These are phyloP conservation scores for Crataegus laevigata DNA, from an alignment of 306 rosid genomes.

Conservation along the genomic window DNA sequence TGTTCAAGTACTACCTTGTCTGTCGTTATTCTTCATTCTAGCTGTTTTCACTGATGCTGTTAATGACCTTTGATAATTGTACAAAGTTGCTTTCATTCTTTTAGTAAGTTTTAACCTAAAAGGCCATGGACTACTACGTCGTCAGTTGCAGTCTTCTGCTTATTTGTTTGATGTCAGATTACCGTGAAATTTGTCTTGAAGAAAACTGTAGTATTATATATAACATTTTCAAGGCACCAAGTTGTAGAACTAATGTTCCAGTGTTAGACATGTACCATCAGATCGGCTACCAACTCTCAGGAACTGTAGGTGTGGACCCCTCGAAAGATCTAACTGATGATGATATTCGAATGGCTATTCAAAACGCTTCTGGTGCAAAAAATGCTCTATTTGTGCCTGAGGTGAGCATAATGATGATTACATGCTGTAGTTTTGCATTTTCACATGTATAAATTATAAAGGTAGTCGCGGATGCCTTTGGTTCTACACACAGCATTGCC, in stretches of 20 bases:
- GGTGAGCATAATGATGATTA: constrained; percentile 19
- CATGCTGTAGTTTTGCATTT: not conserved
- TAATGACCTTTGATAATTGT: not conserved
- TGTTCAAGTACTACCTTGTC: not conserved
- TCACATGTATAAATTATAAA: not conserved
- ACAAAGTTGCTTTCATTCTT: not conserved
- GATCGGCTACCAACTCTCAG: not conserved
- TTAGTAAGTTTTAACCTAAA: not conserved
- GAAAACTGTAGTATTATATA: not conserved
- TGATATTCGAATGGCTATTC: constrained; percentile 37
- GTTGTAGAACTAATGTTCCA: not conserved
- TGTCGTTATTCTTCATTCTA: not conserved
- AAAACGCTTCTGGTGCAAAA: constrained; percentile 38
- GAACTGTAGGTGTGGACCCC: constrained; percentile 36
- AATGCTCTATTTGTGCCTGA: constrained; percentile 33
- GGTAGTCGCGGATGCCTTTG: too few relatives aligned
- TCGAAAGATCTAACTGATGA: constrained; percentile 32
- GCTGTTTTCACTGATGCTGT: not conserved
- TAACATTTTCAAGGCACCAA: not conserved
- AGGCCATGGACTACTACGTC: not conserved
- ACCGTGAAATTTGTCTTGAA: not conserved
- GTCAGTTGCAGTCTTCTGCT: not conserved
- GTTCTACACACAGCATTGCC: not conserved
- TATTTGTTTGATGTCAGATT: not conserved
- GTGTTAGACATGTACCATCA: not conserved